These are phyloP conservation scores for Fusarium verrucosum DNA, from an alignment of 2,329 filamentous ascomycete genomes.

Conservation along the genomic window DNA sequence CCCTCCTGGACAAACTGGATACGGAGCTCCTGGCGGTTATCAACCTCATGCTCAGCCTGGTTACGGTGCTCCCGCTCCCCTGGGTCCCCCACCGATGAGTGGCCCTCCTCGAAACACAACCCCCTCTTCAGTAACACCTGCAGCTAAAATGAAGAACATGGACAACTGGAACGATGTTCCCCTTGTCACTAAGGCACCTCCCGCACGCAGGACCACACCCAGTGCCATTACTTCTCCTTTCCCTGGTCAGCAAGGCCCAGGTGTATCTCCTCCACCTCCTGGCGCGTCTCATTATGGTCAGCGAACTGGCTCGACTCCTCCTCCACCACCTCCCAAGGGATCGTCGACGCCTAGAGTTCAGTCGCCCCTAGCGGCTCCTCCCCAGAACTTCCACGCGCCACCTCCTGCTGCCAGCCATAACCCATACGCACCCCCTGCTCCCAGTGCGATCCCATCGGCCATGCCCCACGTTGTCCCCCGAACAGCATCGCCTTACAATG, in stretches of 20 bases:
- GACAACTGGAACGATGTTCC: slow-evolving; percentile 96
- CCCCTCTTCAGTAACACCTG: slow-evolving; percentile 70
- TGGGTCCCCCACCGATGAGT: slow-evolving; percentile 49
- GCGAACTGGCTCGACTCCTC: slow-evolving; percentile 73
- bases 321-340: slow-evolving; percentile 86
- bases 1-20: slow-evolving; percentile 49
- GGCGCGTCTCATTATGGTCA: slow-evolving; percentile 63
- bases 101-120: slow-evolving; percentile 67
- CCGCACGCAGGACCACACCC: slow-evolving; percentile 80
- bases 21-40: slow-evolving; percentile 56
- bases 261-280: slow-evolving; percentile 66
- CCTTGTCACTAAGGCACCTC: slow-evolving; percentile 74
- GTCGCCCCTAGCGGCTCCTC: slow-evolving; percentile 72
- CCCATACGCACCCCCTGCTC: slow-evolving; percentile 60
- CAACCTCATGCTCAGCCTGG: slow-evolving; percentile 59
- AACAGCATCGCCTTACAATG: slow-evolving; percentile 86
- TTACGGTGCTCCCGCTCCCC: slow-evolving; percentile 50
- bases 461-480: slow-evolving; percentile 71
- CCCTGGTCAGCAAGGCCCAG: slow-evolving; percentile 66
- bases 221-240: slow-evolving; percentile 79
- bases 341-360: slow-evolving; percentile 73
- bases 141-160: slow-evolving; percentile 75
- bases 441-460: slow-evolving; percentile 70
- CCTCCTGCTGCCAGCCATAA: slow-evolving; percentile 67
- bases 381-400: slow-evolving; percentile 57